phyloP scores from a whole-genome alignment of 2,329 filamentous ascomycete genomes.

The Penicillium sp. region DNA sequence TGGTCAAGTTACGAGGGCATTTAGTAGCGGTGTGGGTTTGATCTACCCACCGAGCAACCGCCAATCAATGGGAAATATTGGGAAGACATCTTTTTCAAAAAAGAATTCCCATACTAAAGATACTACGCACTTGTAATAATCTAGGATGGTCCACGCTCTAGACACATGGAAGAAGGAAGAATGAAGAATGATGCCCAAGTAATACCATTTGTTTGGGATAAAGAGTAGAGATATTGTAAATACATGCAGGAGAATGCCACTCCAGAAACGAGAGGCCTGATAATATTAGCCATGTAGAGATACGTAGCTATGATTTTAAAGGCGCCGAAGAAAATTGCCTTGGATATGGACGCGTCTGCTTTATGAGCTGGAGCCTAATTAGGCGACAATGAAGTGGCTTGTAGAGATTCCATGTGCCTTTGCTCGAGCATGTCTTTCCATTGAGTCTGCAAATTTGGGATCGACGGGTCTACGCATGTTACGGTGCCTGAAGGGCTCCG shows the following conservation, averaged over 20 bases:
- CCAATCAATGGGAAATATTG: not conserved
- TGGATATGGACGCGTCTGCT: not conserved
- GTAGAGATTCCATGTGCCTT: not conserved
- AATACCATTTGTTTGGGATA: conserved; percentile 4
- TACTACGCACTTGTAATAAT: not conserved
- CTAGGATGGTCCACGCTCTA: not conserved
- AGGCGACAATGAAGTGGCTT: not conserved
- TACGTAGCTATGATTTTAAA: not conserved
- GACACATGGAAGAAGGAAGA: not conserved
- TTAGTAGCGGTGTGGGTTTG: not conserved
- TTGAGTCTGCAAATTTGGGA: not conserved
- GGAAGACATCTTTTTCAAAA: too few relatives aligned
- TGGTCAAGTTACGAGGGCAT: not conserved
- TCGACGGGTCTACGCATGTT: not conserved
- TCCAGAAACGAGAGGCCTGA: conserved; percentile 7
- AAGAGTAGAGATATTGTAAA: conserved; percentile 19
- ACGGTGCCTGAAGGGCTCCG: not conserved
- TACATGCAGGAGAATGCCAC: conserved; percentile 17
- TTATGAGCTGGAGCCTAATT: not conserved
- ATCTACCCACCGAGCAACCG: not conserved
- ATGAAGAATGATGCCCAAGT: not conserved
- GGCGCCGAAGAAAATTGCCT: not conserved
- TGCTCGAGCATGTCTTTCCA: not conserved
- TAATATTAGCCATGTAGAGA: conserved; percentile 3
- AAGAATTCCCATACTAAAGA: not conserved